Percentiles rank a stretch among this genome's conserved stretches.
These are phyloP conservation scores for Ochetophila trinervis DNA, from an alignment of 306 rosid genomes.

Conservation along the genomic window DNA sequence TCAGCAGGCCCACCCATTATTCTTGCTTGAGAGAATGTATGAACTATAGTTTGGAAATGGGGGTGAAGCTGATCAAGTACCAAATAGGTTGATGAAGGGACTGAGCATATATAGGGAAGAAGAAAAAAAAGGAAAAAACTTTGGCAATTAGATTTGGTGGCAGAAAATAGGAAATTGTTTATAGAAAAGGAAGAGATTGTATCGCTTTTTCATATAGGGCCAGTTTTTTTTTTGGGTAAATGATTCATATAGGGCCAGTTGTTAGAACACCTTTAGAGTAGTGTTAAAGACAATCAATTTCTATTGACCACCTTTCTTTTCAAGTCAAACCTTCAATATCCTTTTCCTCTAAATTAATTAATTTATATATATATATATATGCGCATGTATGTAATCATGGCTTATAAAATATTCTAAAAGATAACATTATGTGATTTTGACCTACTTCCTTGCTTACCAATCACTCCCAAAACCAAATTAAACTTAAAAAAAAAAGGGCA, in stretches of 20 bases:
- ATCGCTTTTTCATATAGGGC: constrained; percentile 5
- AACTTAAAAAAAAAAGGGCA: too few species aligned
- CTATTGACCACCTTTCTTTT: constrained; percentile 41
- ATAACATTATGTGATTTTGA: constrained; percentile 8
- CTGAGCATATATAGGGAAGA: constrained; percentile 28
- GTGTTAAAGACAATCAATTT: constrained; percentile 53
- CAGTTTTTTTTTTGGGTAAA: too few species aligned
- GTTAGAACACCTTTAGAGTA: constrained; percentile 64
- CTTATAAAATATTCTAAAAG: too few species aligned
- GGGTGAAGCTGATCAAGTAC: background rate
- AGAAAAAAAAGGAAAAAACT: constrained; percentile 6
- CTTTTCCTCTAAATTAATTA: background rate
- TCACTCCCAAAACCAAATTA: too few species aligned
- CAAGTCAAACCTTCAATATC: constrained; percentile 34
- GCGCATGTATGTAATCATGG: background rate
- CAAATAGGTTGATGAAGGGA: background rate
- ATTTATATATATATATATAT: too few species aligned
- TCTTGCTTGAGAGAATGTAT: background rate
- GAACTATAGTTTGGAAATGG: background rate
- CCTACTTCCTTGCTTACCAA: background rate
- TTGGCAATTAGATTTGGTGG: constrained; percentile 26
- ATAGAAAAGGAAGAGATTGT: constrained; percentile 16
- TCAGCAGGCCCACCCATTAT: constrained; percentile 29
- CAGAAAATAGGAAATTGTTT: constrained; percentile 18
- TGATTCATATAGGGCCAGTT: constrained; percentile 26